These are phyloP conservation scores for Solanum chacoense DNA, from an alignment of 305 asterid species.

Conservation along the genomic window DNA sequence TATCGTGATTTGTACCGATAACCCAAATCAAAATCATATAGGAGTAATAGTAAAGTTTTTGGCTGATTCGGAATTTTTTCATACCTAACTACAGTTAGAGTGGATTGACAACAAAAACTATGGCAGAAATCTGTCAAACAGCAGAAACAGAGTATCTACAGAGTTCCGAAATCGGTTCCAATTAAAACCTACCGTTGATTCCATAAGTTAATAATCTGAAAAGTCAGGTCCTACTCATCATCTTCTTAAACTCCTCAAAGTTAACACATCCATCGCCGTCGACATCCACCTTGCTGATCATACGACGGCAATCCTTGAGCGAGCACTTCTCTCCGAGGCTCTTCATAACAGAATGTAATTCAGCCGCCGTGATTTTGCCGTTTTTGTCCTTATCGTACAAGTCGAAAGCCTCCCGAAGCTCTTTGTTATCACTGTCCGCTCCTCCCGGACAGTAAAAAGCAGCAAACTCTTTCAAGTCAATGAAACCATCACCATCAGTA, in stretches of 20 bases:
- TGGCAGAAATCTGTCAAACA: background rate
- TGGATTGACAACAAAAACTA: background rate
- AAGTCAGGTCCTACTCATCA: constrained; percentile 39
- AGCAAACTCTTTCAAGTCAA: constrained; percentile 70
- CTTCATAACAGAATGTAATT: constrained; percentile 45
- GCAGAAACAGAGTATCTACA: background rate
- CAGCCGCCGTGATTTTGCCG: constrained; percentile 62
- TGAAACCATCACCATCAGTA: constrained; percentile 77
- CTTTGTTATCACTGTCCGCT: constrained; percentile 20
- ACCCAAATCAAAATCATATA: background rate
- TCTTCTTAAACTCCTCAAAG: constrained; percentile 74
- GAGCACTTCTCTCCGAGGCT: constrained; percentile 59
- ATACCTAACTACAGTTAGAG: background rate
- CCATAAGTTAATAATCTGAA: background rate
- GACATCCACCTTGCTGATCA: constrained; percentile 66
- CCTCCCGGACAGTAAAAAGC: constrained; percentile 44
- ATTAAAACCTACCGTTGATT: constrained; percentile 1
- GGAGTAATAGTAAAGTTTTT: background rate
- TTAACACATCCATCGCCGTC: constrained; percentile 81
- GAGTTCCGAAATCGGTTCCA: background rate
- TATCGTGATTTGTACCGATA: background rate
- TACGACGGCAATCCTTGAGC: constrained; percentile 49
- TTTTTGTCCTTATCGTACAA: constrained; percentile 64
- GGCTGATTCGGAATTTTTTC: background rate
- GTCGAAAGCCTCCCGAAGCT: constrained; percentile 62